These are phyloP conservation scores for Magnaporthiopsis incrustans DNA, from an alignment of 2,329 filamentous ascomycete species.

Conservation along the genomic window DNA sequence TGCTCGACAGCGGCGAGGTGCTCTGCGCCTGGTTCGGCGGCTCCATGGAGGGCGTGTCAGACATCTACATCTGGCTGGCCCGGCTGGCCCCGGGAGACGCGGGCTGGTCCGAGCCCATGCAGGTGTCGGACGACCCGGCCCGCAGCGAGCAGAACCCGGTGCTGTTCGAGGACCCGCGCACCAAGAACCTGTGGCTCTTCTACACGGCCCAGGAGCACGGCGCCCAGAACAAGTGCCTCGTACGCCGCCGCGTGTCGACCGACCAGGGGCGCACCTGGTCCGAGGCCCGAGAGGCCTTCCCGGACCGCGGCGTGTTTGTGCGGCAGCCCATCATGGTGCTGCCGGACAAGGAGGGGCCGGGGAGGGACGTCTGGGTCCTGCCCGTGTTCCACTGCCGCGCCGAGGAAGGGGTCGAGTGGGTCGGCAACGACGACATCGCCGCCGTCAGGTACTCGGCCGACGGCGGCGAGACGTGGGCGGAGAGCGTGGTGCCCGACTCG, in stretches of 20 bases:
- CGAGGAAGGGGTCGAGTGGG: conserved; percentile 30
- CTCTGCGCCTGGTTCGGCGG: conserved; percentile 38
- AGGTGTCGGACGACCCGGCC: conserved; percentile 28
- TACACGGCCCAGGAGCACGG: conserved; percentile 36
- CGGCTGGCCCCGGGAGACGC: conserved; percentile 21
- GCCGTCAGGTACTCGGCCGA: conserved; percentile 29
- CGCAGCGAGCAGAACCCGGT: conserved; percentile 38
- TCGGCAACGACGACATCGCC: conserved; percentile 35
- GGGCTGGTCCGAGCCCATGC: conserved; percentile 25
- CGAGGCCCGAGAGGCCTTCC: conserved; percentile 22
- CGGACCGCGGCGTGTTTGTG: conserved; percentile 29
- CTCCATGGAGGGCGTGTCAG: conserved; percentile 34
- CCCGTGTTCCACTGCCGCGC: conserved; percentile 35
- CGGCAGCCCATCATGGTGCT: conserved; percentile 31
- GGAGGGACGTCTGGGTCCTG: conserved; percentile 27
- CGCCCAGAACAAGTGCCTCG: conserved; percentile 32
- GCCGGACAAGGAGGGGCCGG: conserved; percentile 13
- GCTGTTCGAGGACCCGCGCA: conserved; percentile 27
- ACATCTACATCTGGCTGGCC: conserved; percentile 35
- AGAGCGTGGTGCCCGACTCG: conserved; percentile 27
- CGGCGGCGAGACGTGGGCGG: conserved; percentile 29
- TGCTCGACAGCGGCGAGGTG: conserved; percentile 29
- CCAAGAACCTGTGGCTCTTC: conserved; percentile 29
- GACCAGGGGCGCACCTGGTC: conserved; percentile 30
- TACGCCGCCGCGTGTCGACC: conserved; percentile 27